Base-by-base conservation (phyloP, 768 basidiomycete species). In the Leccinum fibrillosum region DNA sequence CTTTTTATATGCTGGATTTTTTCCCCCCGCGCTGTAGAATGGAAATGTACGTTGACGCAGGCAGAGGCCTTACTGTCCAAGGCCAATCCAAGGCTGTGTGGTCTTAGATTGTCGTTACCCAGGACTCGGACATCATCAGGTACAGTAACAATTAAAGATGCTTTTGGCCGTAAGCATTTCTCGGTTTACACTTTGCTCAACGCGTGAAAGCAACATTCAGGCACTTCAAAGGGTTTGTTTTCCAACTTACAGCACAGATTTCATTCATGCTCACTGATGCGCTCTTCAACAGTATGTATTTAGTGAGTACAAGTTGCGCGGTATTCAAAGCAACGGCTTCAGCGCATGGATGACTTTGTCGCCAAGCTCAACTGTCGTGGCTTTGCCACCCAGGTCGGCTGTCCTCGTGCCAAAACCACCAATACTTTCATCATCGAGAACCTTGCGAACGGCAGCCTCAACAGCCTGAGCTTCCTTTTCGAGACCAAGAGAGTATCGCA, bases 401-500 rank as follows among this genome's bases (percentile, higher is more conserved):
- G 95, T 95, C 65, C 93, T 81, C 57, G 89, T 73, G 13, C 90
- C 94, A 63, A 79, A 75, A 9, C 94, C 94, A 4, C 94, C 94
- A 9, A 74, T 58, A 8, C 78, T 79, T 53, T 80, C 75, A 10
- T 78, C 76, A 70, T 99, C 96, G 12, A 99, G 78, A 25, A 91
- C 92, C 72, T 87, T 92, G 59, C 88, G 80, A 9, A 99, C 96
- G n/a, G 97, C 94, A 53, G 77, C 74, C 74, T 99, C 97, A 58
- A 99, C 87, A 21, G 89, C 85, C 56, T 81, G 80, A 6, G 97
- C 97, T 66, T 92, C 87, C 63, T 80, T 83, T 60, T 93, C 90
- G 55, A 94, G 80, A 25, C 92, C 92, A 30, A 99, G 86, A 26
- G 96, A 98, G 75, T 98, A 99, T 47, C 95, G 86, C 53, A 97